Percentiles rank a stretch among this genome's conserved stretches.
Conservation (phyloP, 345 rosid species). For the Citrus trifoliata region DNA sequence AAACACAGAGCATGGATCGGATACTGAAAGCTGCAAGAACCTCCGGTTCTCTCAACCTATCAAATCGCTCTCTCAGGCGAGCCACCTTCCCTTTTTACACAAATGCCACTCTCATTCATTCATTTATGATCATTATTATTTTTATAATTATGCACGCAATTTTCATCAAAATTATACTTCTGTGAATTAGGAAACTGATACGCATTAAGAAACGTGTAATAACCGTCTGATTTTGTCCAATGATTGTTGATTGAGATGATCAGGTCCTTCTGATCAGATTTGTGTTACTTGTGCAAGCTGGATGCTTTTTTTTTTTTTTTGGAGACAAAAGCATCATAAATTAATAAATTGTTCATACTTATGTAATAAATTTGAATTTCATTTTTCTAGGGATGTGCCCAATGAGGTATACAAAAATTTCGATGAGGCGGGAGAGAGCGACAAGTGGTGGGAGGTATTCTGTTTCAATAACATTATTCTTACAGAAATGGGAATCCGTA, state of each 20-base stretch:
- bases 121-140: too few relatives aligned
- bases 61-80: conserved; percentile 86
- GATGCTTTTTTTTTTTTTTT: neutral
- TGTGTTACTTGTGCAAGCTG: neutral
- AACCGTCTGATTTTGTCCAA: neutral
- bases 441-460: conserved; percentile 98
- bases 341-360: neutral
- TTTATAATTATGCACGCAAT: neutral
- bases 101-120: neutral
- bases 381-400: conserved; percentile 63
- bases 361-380: neutral
- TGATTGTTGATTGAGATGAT: neutral
- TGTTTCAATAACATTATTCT: neutral
- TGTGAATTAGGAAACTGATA: neutral
- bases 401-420: conserved; percentile 57
- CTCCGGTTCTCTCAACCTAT: conserved; percentile 89
- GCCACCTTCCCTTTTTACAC: neutral
- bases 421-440: conserved; percentile 68
- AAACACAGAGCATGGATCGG: conserved; percentile 59
- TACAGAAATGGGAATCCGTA: too few relatives aligned
- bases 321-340: neutral
- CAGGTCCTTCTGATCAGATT: neutral
- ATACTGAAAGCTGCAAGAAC: conserved; percentile 75
- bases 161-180: neutral
- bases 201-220: neutral